Base-by-base conservation (phyloP, 768 basidiomycete species). In the Kwoniella mangroviensis region DNA sequence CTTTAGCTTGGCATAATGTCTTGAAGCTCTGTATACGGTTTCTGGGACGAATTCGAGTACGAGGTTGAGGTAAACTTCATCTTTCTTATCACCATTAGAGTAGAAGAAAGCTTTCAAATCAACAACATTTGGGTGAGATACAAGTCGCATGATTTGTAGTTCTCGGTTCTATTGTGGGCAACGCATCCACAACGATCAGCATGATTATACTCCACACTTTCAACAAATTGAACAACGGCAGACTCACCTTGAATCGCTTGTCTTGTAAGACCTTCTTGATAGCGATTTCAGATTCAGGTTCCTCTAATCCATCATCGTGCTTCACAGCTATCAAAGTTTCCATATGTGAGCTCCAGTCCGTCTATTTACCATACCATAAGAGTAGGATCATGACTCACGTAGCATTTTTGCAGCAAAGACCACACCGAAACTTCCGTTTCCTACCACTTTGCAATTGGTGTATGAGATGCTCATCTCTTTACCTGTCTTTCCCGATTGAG, bases 241-340 rank as follows among this genome's bases (percentile, higher is more conserved):
- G n/a, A 85, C 88, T 73, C 71, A 95, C 96, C 93, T 99, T 99
- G 91, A 99, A 99, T 76, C 97, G 90, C 88, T 99, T 99, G 86
- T 99, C 97, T 87, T 99, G 97, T 72, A 99, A 85, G 61, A 99
- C 97, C 87, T 98, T 98, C 92, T 99, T 99, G 88, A 99, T 99
- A 60, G 97, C 97, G 81, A 99, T 97, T 76, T 98, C 94, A 68
- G 71, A 70, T 42, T 82, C 81, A 28, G 73, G 73, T 56, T 75
- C 79, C 40, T 72, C 75, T 21, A 58, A 58, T 34, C 77, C 80
- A 69, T 81, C 77, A 13, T 76, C 73, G 15, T 67, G 68, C 56
- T 74, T 78, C 53, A 65, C 65, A 34, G 75, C 79, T 80, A 28
- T 9, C 6, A 7, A 28, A 7, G 34, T 34, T 6, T 34, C 34